Percentiles rank a stretch among this genome's conserved stretches.
These are phyloP conservation scores for Psidium friedrichsthalianum DNA, from an alignment of 345 rosid genomes.

Conservation along the genomic window DNA sequence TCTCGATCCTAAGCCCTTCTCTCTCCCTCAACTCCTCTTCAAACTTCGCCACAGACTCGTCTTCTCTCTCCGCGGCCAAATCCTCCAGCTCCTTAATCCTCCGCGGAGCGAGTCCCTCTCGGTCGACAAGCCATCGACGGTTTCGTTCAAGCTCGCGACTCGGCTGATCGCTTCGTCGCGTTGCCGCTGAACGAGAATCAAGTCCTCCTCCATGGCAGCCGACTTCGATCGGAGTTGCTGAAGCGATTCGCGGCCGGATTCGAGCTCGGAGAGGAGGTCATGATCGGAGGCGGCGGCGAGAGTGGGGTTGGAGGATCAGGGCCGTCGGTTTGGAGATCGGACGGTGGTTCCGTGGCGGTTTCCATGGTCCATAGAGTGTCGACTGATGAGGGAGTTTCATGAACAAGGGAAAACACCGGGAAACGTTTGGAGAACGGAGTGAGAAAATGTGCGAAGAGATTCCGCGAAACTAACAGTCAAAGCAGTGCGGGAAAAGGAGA, in stretches of 20 bases:
- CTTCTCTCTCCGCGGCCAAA: constrained; percentile 16
- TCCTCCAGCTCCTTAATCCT: constrained; percentile 15
- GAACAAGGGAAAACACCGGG: background rate
- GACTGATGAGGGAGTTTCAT: background rate
- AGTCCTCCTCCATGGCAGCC: constrained; percentile 22
- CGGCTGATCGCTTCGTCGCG: constrained; percentile 28
- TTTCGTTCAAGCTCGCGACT: constrained; percentile 8
- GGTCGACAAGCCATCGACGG: constrained; percentile 11
- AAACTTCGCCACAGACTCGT: constrained; percentile 12
- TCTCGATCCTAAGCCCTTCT: constrained; percentile 23
- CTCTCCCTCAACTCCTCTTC: constrained; percentile 16
- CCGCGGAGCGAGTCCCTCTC: constrained; percentile 33
- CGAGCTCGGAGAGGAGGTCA: constrained; percentile 18
- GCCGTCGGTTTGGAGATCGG: constrained; percentile 7
- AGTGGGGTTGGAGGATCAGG: constrained; percentile 4
- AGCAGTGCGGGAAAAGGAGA: background rate
- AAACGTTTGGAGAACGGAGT: background rate
- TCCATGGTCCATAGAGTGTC: constrained; percentile 36
- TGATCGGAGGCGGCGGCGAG: constrained; percentile 2
- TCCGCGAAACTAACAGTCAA: background rate
- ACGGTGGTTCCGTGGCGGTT: constrained; percentile 5
- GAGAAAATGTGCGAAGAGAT: background rate
- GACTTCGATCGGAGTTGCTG: constrained; percentile 14
- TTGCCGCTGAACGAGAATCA: constrained; percentile 10
- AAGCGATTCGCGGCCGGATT: constrained; percentile 22